These are phyloP conservation scores for Boletus bicolor DNA, from an alignment of 768 basidiomycete genomes.

Conservation along the genomic window DNA sequence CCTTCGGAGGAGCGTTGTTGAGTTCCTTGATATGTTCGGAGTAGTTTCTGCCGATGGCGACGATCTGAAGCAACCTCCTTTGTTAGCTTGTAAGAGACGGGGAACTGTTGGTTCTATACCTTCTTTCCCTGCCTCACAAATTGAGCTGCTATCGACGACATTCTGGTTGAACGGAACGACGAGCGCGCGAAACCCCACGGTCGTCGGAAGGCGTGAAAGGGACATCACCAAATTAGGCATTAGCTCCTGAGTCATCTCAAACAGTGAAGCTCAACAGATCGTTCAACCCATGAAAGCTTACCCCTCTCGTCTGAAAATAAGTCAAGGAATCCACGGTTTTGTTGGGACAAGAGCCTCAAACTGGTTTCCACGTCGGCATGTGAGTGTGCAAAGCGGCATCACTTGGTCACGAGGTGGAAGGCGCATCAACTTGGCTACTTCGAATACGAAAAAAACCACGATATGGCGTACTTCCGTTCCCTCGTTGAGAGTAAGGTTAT, in stretches of 20 bases:
- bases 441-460: not conserved
- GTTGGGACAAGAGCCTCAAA: not conserved
- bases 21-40: constrained; percentile 89
- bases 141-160: constrained; percentile 35
- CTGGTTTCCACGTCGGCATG: not conserved
- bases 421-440: not conserved
- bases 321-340: not conserved
- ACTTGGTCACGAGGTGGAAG: not conserved
- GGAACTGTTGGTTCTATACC: constrained; percentile 20
- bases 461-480: not conserved
- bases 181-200: not conserved
- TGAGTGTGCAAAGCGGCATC: not conserved
- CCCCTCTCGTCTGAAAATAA: not conserved
- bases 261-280: too few relatives aligned
- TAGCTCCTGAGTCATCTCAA: not conserved
- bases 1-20: constrained; percentile 78
- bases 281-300: not conserved
- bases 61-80: constrained; percentile 51
- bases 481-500: not conserved
- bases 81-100: not conserved
- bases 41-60: constrained; percentile 96
- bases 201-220: not conserved
- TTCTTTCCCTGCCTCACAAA: constrained; percentile 49
- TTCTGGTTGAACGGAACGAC: constrained; percentile 11
- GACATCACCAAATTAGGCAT: not conserved